phyloP scores from a whole-genome alignment of 148 eudicot species.

The Arbutus unedo region DNA sequence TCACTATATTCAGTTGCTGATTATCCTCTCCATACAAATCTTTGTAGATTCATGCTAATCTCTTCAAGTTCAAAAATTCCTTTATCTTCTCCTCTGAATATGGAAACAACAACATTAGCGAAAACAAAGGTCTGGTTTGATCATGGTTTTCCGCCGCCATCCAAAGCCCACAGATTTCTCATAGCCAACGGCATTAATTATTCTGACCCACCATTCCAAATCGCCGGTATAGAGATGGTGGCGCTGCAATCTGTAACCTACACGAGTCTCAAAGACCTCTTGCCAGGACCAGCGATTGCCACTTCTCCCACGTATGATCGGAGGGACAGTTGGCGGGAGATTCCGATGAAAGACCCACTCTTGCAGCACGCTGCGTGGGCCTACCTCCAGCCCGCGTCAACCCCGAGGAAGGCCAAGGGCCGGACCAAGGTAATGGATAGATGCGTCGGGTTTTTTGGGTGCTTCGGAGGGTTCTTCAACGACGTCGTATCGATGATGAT shows the following conservation, averaged over 20 bases:
- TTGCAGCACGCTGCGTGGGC: conserved; percentile 49
- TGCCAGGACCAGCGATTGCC: conserved; percentile 19
- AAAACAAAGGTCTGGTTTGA: background rate
- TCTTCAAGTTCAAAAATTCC: background rate
- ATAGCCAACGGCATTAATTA: background rate
- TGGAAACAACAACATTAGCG: conserved; percentile 7
- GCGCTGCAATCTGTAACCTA: conserved; percentile 16
- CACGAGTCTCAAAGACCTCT: conserved; percentile 33
- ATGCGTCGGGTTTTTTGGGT: conserved; percentile 22
- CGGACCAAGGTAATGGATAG: conserved; percentile 20
- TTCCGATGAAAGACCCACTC: conserved; percentile 37
- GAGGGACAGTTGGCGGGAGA: conserved; percentile 35
- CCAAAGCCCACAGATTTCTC: background rate
- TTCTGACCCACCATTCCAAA: background rate
- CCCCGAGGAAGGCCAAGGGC: conserved; percentile 12
- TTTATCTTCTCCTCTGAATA: background rate
- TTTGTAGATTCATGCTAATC: background rate
- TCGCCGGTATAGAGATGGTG: conserved; percentile 24
- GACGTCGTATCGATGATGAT: conserved; percentile 6
- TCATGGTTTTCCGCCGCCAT: background rate
- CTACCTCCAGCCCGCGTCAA: conserved; percentile 31
- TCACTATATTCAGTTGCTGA: background rate
- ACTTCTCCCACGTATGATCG: background rate
- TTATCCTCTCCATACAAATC: background rate
- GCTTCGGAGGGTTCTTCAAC: conserved; percentile 26